Evolutionary conservation across 768 basidiomycete species (phyloP).

Genomic region (Rhizopogon sp.): DNA sequence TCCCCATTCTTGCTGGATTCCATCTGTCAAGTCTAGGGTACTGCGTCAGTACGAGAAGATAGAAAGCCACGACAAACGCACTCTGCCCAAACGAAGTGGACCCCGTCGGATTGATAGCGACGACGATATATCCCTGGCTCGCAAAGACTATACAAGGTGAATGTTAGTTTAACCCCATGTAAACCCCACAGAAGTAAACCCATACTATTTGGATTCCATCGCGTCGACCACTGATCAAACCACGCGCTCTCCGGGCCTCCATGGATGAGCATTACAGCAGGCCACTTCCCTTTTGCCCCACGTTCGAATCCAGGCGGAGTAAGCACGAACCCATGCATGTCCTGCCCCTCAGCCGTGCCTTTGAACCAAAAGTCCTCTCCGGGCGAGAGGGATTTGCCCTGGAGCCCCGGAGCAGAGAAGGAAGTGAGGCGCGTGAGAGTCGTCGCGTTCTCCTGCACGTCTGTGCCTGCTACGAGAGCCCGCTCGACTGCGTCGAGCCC

Average conservation of each 20-base stretch:
- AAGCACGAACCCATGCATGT: constrained; percentile 82
- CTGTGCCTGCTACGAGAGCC: constrained; percentile 28
- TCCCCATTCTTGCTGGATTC: constrained; percentile 78
- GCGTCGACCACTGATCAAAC: constrained; percentile 87
- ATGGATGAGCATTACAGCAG: constrained; percentile 76
- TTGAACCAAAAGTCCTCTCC: constrained; percentile 90
- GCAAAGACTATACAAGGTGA: constrained; percentile 53
- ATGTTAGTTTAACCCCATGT: background rate
- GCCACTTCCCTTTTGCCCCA: constrained; percentile 70
- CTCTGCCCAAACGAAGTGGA: constrained; percentile 92
- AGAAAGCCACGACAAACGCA: constrained; percentile 15
- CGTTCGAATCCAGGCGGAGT: constrained; percentile 75
- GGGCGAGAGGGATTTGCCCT: constrained; percentile 49
- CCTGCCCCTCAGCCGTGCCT: constrained; percentile 60
- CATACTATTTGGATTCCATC: constrained; percentile 87
- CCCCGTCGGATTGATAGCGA: constrained; percentile 91
- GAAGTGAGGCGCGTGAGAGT: constrained; percentile 55
- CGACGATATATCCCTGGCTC: constrained; percentile 82
- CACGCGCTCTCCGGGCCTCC: constrained; percentile 83
- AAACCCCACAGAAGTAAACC: background rate
- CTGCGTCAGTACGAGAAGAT: background rate
- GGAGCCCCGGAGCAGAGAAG: constrained; percentile 54
- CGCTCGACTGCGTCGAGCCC: constrained; percentile 41
- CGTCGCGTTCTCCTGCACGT: constrained; percentile 19
- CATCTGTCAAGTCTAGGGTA: constrained; percentile 67